Evolutionary conservation across 805 yeast genomes (phyloP).

Genomic region (Pichia manshurica): DNA sequence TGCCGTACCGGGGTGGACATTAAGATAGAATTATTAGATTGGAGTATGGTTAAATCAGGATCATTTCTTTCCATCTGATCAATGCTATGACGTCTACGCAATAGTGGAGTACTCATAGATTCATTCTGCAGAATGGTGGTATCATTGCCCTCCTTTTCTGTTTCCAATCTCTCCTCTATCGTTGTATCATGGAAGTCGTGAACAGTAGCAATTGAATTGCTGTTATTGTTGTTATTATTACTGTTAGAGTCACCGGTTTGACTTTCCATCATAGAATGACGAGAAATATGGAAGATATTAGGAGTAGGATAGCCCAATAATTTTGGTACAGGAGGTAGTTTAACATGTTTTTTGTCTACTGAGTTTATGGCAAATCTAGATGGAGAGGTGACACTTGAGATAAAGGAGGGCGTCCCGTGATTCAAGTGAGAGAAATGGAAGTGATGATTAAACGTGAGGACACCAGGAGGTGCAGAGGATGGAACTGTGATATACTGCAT

Average conservation of each 20-base stretch:
- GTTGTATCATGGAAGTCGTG: constrained; percentile 1
- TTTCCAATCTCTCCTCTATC: neutral
- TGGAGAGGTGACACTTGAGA: constrained; percentile 25
- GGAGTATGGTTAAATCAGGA: constrained; percentile 17
- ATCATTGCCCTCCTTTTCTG: constrained; percentile 4
- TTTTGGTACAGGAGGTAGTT: constrained; percentile 29
- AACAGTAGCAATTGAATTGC: neutral
- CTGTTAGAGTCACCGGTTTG: neutral
- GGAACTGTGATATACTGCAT: neutral
- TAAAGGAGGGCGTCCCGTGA: neutral
- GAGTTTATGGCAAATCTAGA: constrained; percentile 22
- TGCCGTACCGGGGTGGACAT: constrained; percentile 10
- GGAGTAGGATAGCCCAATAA: neutral
- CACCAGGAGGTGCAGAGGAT: constrained; percentile 7
- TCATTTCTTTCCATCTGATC: constrained; percentile 13
- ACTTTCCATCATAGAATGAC: neutral
- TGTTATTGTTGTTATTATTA: neutral
- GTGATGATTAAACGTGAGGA: constrained; percentile 1
- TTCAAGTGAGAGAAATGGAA: neutral
- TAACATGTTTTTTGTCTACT: constrained; percentile 14
- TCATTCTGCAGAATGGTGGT: constrained; percentile 8
- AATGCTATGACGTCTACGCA: constrained; percentile 8
- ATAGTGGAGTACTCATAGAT: constrained; percentile 9
- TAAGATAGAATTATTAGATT: constrained; percentile 10
- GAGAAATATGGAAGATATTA: neutral